Conservation (phyloP, 345 rosid genomes). For the Salix caprea region DNA sequence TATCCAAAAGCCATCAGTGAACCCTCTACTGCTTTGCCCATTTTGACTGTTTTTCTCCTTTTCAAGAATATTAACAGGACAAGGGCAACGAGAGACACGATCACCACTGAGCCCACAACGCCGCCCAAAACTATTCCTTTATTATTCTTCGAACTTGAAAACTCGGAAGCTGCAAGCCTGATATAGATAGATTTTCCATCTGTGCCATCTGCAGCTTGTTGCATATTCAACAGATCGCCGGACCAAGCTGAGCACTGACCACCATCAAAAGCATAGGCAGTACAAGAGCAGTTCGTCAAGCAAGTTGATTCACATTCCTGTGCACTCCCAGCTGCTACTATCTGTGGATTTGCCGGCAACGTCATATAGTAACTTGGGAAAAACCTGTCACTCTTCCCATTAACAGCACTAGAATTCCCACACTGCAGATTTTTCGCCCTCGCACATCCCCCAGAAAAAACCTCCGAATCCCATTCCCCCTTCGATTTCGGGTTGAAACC, state of each 20-base stretch:
- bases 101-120: constrained; percentile 33
- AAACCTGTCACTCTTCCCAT: constrained; percentile 35
- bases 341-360: constrained; percentile 18
- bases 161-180: constrained; percentile 66
- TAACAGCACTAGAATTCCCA: constrained; percentile 18
- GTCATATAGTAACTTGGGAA: constrained; percentile 9
- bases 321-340: constrained; percentile 15
- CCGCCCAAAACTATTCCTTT: constrained; percentile 37
- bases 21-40: constrained; percentile 47
- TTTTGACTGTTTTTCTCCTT: constrained; percentile 26
- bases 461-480: constrained; percentile 45
- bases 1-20: constrained; percentile 61
- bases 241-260: constrained; percentile 51
- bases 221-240: constrained; percentile 41
- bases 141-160: constrained; percentile 34
- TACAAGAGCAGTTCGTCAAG: constrained; percentile 52
- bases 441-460: constrained; percentile 58
- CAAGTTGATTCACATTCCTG: constrained; percentile 45
- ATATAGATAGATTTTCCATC: constrained; percentile 38
- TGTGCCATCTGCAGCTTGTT: constrained; percentile 28
- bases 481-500: constrained; percentile 40
- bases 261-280: constrained; percentile 50
- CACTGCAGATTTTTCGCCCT: constrained; percentile 49
- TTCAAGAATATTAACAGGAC: constrained; percentile 22
- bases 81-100: constrained; percentile 27